Evolutionary conservation across 2,329 filamentous ascomycete genomes (phyloP).

Genomic region (Rutstroemia sp.): DNA sequence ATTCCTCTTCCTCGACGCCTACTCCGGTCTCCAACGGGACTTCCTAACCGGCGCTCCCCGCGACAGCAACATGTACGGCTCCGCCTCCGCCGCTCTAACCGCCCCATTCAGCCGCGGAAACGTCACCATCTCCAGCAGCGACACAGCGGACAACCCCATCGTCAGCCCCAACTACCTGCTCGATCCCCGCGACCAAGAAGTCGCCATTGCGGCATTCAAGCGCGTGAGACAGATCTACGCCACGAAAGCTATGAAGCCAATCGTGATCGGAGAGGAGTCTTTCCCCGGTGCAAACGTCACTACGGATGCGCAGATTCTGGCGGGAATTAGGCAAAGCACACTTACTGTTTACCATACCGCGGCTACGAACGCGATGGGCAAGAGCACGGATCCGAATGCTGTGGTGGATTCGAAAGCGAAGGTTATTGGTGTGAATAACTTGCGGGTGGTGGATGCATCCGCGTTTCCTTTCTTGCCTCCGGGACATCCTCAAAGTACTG

Average conservation of each 20-base stretch:
- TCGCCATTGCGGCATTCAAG: slow-evolving; percentile 36
- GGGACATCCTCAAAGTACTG: slow-evolving; percentile 30
- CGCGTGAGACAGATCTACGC: slow-evolving; percentile 31
- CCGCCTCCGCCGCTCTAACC: slow-evolving; percentile 25
- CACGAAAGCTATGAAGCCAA: background rate
- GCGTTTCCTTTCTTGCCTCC: slow-evolving; percentile 27
- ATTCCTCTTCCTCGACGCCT: slow-evolving; percentile 4
- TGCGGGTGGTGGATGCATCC: slow-evolving; percentile 20
- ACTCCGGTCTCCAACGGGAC: background rate
- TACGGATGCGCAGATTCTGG: slow-evolving; percentile 14
- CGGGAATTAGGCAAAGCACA: slow-evolving; percentile 23
- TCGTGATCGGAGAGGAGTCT: background rate
- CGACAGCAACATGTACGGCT: background rate
- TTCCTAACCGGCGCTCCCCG: too few species aligned
- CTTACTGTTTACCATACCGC: slow-evolving; percentile 41
- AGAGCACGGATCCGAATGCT: slow-evolving; percentile 30
- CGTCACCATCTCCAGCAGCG: slow-evolving; percentile 32
- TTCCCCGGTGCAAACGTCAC: background rate
- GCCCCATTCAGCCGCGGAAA: slow-evolving; percentile 28
- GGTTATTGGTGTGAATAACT: slow-evolving; percentile 12
- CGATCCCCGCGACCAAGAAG: slow-evolving; percentile 35
- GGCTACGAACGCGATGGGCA: slow-evolving; percentile 49
- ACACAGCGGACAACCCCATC: slow-evolving; percentile 30
- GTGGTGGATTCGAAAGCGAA: slow-evolving; percentile 17
- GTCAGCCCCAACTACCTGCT: slow-evolving; percentile 39